phyloP scores from a whole-genome alignment of 2,329 filamentous ascomycete species.

The Xylaria sp. region DNA sequence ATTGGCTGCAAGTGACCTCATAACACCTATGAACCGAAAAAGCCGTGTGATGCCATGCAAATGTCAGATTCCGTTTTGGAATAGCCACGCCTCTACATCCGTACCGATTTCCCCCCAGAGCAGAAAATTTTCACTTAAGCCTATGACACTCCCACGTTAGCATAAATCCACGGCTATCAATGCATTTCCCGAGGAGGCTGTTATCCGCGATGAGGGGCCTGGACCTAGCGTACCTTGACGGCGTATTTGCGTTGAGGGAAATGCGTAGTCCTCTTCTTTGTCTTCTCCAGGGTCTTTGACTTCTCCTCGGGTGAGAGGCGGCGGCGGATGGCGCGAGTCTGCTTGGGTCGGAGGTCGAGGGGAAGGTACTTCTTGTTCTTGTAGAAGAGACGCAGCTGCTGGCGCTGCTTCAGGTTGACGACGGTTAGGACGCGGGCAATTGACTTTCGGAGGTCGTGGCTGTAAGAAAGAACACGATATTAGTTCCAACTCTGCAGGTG shows the following conservation, averaged over 20 bases:
- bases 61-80: conserved; percentile 45
- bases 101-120: conserved; percentile 33
- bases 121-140: conserved; percentile 36
- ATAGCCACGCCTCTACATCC: conserved; percentile 43
- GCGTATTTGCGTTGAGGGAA: conserved; percentile 99
- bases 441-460: conserved; percentile 99
- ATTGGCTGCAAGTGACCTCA: conserved; percentile 45
- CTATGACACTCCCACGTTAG: conserved; percentile 22
- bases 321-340: conserved; percentile 97
- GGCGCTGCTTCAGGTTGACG: conserved; percentile 99
- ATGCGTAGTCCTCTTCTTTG: conserved; percentile 93
- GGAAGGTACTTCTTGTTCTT: conserved; percentile 99
- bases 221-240: conserved; percentile 77
- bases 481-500: neutral
- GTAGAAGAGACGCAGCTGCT: conserved; percentile 98
- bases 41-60: conserved; percentile 48
- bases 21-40: conserved; percentile 48
- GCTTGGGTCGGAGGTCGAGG: conserved; percentile 97
- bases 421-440: conserved; percentile 98
- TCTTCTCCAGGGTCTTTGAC: conserved; percentile 84
- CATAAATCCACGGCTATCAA: neutral
- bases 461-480: conserved; percentile 49
- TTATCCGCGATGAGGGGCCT: neutral
- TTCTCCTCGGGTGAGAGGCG: conserved; percentile 92
- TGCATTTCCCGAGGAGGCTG: neutral